Evolutionary conservation across 371 early-diverging fungal genomes (phyloP), one percentile per base, ranked within the genome.

Genomic region (Circinella minor): DNA sequence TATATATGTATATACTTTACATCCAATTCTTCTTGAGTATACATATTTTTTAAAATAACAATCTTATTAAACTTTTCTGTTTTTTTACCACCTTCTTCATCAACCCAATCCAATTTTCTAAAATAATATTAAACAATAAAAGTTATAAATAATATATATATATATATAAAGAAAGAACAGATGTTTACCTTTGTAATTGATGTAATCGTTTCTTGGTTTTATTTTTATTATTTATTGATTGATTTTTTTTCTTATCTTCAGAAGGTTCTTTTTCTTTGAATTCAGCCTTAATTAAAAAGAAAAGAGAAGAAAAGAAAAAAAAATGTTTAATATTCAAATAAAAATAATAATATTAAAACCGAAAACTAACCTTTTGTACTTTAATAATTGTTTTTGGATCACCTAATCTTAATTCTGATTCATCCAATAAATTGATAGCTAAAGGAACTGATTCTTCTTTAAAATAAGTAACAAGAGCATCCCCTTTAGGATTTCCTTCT

Each of bases 1-100:
- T 57, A 17, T 39, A 17, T 8, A 4, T 14, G 1, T 5, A 13
- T 13, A n/a, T 5, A 4, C 4, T 69, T 69, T 85, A 90, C 92
- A 79, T 96, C 95, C 4, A 98, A 71, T 77, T 98, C 97, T 62
- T 91, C 77, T 34, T 88, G 81, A 3, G 95, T 94, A 74, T 96
- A 98, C 98, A 98, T 97, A 72, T 95, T 88, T 77, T 95, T 96
- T 55, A 98, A 79, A 59, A 97, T 90, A 11, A 97, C 96, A 62
- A 94, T 91, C 73, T 92, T 92, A 63, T 79, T 78, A 73, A 90
- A 91, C 71, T 92, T 91, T 20, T 94, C 94, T 10, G 86, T 76
- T 71, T 89, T 92, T 54, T 89, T 88, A 27, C 90, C 88, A 8
- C 73, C 74, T 60, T 90, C 90, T n/a, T 89, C 90, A 15, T 98